Conservation (phyloP, 164 flowering plant species). For the Aristolochia californica region DNA sequence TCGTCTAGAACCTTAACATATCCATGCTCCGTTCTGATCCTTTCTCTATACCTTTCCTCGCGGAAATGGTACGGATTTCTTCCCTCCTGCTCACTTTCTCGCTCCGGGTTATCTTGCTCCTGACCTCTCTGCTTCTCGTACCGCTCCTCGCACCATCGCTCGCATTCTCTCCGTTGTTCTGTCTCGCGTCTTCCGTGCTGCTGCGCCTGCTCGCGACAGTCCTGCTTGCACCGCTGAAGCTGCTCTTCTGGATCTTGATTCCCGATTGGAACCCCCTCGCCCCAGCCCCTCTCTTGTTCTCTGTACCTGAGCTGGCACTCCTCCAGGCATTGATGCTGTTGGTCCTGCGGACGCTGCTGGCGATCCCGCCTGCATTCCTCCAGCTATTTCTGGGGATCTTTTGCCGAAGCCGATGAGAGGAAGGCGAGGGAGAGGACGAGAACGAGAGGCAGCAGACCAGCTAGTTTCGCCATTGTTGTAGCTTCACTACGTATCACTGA, state of each 20-base stretch:
- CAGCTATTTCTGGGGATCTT: not conserved
- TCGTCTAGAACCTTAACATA: not conserved
- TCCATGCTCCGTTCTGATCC: not conserved
- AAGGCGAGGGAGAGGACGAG: not conserved
- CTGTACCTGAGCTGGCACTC: no score
- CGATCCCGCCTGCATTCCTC: constrained; percentile 1
- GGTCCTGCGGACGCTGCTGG: not conserved
- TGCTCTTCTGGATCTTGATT: no score
- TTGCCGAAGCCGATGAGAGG: not conserved
- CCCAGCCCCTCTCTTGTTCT: no score
- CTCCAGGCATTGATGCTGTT: not conserved
- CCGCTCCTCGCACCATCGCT: not conserved
- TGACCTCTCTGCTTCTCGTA: not conserved
- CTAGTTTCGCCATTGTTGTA: not conserved
- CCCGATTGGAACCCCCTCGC: no score
- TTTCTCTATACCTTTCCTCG: not conserved
- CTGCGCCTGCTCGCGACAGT: no score
- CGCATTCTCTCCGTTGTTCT: no score
- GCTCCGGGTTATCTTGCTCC: not conserved
- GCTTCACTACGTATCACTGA: not conserved
- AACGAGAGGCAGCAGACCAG: not conserved
- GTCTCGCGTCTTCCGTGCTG: no score
- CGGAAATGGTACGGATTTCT: not conserved
- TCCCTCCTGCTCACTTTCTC: not conserved
- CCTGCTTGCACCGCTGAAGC: no score